phyloP scores from a whole-genome alignment of 2,329 filamentous ascomycete species.

The Graphiopsis chlorocephala region DNA sequence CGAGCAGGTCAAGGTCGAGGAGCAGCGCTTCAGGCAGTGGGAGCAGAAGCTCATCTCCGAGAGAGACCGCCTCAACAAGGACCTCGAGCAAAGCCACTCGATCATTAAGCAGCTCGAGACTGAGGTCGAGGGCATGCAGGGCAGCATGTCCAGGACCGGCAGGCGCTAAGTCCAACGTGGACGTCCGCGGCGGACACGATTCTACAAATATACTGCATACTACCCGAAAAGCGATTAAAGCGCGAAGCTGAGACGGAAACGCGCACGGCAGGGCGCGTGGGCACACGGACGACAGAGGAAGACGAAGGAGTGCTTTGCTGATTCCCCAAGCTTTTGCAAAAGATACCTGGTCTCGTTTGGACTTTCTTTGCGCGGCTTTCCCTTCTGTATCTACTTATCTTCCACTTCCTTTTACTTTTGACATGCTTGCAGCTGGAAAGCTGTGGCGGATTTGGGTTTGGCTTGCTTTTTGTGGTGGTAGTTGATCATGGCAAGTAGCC shows the following conservation, averaged over 20 bases:
- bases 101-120: conserved; percentile 83
- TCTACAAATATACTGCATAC: conserved; percentile 2
- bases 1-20: conserved; percentile 99
- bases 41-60: conserved; percentile 99
- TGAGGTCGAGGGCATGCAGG: conserved; percentile 89
- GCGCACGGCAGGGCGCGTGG: neutral
- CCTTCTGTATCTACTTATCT: conserved; percentile 1
- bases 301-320: neutral
- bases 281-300: neutral
- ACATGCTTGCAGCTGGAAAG: conserved; percentile 1
- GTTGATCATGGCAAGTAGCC: conserved; percentile 13
- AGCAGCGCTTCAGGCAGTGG: conserved; percentile 98
- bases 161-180: conserved; percentile 25
- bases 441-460: neutral
- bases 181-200: neutral
- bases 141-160: conserved; percentile 36
- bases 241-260: neutral
- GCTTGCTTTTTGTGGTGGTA: neutral
- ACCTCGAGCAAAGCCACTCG: conserved; percentile 95
- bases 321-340: conserved; percentile 8
- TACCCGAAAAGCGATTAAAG: neutral
- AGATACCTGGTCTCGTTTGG: conserved; percentile 15
- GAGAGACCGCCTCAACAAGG: conserved; percentile 99
- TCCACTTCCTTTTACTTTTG: neutral
- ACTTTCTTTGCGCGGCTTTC: neutral